Percentiles rank a stretch among this genome's conserved stretches.
Evolutionary conservation across 768 basidiomycete species (phyloP).

Genomic region (Rhodotorula paludigena): DNA sequence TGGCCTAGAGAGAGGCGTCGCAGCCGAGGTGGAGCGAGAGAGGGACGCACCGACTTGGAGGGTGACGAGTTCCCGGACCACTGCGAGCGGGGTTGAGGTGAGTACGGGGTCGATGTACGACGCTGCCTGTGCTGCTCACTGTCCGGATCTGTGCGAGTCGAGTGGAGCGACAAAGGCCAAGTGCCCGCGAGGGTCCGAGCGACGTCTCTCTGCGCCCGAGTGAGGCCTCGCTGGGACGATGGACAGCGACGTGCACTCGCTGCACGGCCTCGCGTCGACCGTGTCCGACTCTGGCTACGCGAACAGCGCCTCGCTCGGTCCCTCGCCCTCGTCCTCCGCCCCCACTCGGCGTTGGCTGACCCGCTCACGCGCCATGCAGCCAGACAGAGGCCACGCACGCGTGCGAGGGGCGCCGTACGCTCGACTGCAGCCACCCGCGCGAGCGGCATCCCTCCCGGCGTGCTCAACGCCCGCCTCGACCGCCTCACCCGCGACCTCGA

Average conservation of each 20-base stretch:
- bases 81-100: neutral
- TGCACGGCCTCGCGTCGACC: neutral
- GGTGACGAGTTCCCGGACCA: constrained; percentile 26
- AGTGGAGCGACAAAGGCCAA: too few relatives aligned
- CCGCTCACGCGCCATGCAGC: neutral
- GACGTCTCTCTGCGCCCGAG: too few relatives aligned
- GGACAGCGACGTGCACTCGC: constrained; percentile 1
- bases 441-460: neutral
- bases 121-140: too few relatives aligned
- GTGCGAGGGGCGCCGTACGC: neutral
- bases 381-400: rapidly evolving
- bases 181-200: too few relatives aligned
- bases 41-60: constrained; percentile 28
- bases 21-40: neutral
- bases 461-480: constrained; percentile 18
- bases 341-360: neutral
- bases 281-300: constrained; percentile 14
- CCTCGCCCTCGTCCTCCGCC: neutral
- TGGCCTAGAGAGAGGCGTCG: too few relatives aligned
- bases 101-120: too few relatives aligned
- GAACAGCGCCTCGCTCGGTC: neutral
- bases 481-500: constrained; percentile 6
- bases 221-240: neutral
- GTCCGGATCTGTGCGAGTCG: too few relatives aligned
- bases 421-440: neutral